Conservation (phyloP, 1,284 basidiomycete genomes). For the Microstroma glucosiphilum region DNA sequence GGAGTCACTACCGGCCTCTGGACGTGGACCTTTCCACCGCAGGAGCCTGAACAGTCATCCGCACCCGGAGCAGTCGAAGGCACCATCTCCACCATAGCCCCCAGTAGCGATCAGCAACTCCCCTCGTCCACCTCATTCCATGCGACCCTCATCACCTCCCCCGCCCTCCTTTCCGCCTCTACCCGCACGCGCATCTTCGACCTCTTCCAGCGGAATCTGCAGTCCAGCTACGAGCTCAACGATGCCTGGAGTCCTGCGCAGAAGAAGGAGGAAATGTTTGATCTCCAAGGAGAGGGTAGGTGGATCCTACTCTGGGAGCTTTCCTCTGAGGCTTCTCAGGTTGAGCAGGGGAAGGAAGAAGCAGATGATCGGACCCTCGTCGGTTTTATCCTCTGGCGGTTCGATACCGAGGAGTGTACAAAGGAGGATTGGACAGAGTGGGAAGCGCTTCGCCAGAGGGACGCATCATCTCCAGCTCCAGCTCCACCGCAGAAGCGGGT, state of each 20-base stretch:
- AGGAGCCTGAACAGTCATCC: no score
- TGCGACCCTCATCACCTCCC: not conserved
- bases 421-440: not conserved
- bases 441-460: not conserved
- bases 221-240: not conserved
- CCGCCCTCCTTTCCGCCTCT: not conserved
- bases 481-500: not conserved
- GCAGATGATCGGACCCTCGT: not conserved
- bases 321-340: no score
- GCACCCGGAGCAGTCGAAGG: no score
- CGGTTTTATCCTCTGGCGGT: not conserved
- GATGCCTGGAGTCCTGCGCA: not conserved
- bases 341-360: not conserved
- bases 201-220: no score
- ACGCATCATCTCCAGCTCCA: not conserved
- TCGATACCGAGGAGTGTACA: not conserved
- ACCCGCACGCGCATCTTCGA: not conserved
- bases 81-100: no score
- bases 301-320: not conserved
- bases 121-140: not conserved
- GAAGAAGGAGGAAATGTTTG: not conserved
- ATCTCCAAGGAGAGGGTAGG: not conserved
- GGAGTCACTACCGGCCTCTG: no score
- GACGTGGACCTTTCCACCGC: no score
- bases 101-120: not conserved